Evolutionary conservation across 306 rosid species (phyloP).

Genomic region (Ochetophila trinervis): DNA sequence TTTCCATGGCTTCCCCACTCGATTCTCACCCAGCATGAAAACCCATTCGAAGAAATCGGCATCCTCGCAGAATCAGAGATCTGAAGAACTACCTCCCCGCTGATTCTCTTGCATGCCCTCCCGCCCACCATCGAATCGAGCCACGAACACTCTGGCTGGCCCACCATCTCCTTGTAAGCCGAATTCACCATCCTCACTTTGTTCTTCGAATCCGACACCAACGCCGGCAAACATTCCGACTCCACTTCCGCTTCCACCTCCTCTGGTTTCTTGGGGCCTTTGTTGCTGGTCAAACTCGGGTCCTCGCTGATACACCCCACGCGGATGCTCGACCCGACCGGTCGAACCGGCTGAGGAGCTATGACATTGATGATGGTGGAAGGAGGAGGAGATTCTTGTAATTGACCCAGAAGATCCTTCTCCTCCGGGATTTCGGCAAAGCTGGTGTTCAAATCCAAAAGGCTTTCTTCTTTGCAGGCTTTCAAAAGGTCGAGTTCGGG

Average conservation of each 20-base stretch:
- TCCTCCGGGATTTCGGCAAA: constrained; percentile 54
- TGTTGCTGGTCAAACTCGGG: neutral
- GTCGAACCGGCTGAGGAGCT: constrained; percentile 76
- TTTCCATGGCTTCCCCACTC: constrained; percentile 60
- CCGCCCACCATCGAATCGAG: constrained; percentile 56
- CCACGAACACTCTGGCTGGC: constrained; percentile 89
- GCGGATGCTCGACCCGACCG: constrained; percentile 62
- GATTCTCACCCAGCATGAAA: constrained; percentile 89
- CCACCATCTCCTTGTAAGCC: constrained; percentile 83
- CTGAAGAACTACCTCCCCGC: constrained; percentile 68
- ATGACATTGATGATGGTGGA: constrained; percentile 38
- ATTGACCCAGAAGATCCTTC: constrained; percentile 58
- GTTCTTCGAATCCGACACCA: constrained; percentile 80
- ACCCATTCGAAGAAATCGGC: constrained; percentile 60
- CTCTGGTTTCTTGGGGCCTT: constrained; percentile 38
- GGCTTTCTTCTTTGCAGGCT: constrained; percentile 22
- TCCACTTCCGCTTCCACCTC: constrained; percentile 69
- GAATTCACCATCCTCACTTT: constrained; percentile 74
- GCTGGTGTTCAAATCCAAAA: constrained; percentile 42
- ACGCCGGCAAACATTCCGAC: constrained; percentile 59
- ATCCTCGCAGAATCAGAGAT: constrained; percentile 42
- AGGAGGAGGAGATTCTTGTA: constrained; percentile 30
- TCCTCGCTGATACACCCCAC: constrained; percentile 60
- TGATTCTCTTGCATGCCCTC: constrained; percentile 56
- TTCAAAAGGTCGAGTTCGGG: constrained; percentile 28